Percentiles rank a stretch among this genome's conserved stretches.
Conservation (phyloP, 2,329 filamentous ascomycete genomes). For the Talaromyces islandicus region DNA sequence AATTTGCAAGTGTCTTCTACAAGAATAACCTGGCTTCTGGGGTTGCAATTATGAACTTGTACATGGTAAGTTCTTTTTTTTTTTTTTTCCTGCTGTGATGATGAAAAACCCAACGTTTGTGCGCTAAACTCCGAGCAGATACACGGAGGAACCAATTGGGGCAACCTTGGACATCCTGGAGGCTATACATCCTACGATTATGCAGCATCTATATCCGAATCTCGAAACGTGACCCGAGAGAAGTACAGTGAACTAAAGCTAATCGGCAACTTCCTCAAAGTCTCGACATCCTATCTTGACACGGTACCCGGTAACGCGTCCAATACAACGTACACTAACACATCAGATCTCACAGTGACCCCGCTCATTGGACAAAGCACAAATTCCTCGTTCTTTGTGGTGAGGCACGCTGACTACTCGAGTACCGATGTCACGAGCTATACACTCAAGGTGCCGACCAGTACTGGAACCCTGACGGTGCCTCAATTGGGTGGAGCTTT, state of each 20-base stretch:
- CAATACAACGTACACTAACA: constrained; percentile 45
- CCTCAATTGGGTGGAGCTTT: constrained; percentile 36
- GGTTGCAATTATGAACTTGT: constrained; percentile 63
- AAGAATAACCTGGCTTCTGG: constrained; percentile 67
- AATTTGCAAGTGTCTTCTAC: constrained; percentile 72
- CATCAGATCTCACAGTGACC: constrained; percentile 53
- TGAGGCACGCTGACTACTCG: constrained; percentile 62
- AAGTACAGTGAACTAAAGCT: constrained; percentile 78
- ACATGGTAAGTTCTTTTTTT: constrained; percentile 54
- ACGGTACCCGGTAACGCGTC: constrained; percentile 47
- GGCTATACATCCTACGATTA: constrained; percentile 60
- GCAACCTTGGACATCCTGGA: constrained; percentile 65
- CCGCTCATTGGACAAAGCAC: constrained; percentile 53
- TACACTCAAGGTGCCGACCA: constrained; percentile 51
- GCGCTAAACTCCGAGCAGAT: constrained; percentile 34
- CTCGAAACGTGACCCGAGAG: constrained; percentile 61
- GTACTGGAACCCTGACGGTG: constrained; percentile 32
- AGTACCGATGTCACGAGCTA: constrained; percentile 54
- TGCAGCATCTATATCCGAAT: constrained; percentile 61
- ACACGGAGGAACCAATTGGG: constrained; percentile 79
- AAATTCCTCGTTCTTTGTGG: constrained; percentile 57
- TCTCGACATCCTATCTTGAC: constrained; percentile 63
- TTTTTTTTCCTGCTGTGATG: too few species aligned
- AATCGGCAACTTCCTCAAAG: constrained; percentile 67
- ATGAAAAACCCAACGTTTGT: neutral